These are phyloP conservation scores for Moesziomyces parantarcticus DNA, from an alignment of 1,284 basidiomycete genomes.

Conservation along the genomic window DNA sequence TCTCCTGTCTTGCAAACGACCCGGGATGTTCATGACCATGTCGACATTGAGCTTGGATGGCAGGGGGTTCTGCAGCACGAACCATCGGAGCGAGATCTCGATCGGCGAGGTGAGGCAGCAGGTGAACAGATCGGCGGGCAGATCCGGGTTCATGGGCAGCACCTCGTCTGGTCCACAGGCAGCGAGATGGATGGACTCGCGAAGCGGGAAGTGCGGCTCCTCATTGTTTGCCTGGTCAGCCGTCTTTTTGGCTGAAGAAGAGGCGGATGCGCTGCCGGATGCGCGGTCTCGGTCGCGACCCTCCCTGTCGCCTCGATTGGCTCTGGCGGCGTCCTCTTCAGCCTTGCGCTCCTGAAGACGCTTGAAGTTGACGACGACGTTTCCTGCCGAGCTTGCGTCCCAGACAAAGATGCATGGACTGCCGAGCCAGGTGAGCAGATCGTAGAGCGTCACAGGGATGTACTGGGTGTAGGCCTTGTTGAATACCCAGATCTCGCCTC, in stretches of 20 bases:
- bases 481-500: slow-evolving; percentile 98
- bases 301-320: slow-evolving; percentile 67
- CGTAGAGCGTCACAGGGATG: slow-evolving; percentile 93
- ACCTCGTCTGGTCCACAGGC: slow-evolving; percentile 92
- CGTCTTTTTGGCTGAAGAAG: slow-evolving; percentile 16
- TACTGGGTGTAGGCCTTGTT: slow-evolving; percentile 98
- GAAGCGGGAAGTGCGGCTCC: slow-evolving; percentile 74
- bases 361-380: slow-evolving; percentile 91
- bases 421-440: slow-evolving; percentile 83
- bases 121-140: slow-evolving; percentile 96
- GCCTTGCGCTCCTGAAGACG: slow-evolving; percentile 86
- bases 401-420: slow-evolving; percentile 97
- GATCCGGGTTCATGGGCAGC: slow-evolving; percentile 92
- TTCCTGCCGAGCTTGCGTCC: slow-evolving; percentile 96
- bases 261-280: slow-evolving; percentile 10
- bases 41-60: slow-evolving; percentile 75
- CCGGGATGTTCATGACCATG: slow-evolving; percentile 94
- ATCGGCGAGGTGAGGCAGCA: slow-evolving; percentile 97
- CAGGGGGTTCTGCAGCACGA: slow-evolving; percentile 86
- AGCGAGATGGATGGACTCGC: slow-evolving; percentile 92
- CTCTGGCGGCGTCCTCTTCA: slow-evolving; percentile 73
- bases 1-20: slow-evolving; percentile 92
- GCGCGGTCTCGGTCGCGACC: slow-evolving; percentile 12
- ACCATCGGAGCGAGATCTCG: slow-evolving; percentile 94
- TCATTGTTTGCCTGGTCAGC: slow-evolving; percentile 24